A percentile compares a stretch with the other conserved stretches of the same genome.
These are phyloP conservation scores for Manihot esculenta DNA, from an alignment of 441 rosid genomes.

Conservation along the genomic window DNA sequence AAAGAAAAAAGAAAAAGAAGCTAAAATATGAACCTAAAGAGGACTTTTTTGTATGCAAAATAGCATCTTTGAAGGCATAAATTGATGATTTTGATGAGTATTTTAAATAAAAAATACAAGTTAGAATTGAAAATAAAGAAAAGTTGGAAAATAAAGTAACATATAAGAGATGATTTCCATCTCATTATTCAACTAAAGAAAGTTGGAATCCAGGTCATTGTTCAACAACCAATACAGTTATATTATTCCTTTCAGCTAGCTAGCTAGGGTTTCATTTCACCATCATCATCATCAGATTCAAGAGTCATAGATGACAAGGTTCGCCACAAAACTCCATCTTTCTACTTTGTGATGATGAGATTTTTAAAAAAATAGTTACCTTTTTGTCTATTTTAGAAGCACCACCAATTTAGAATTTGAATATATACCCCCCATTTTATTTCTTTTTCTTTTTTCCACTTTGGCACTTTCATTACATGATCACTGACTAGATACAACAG, in stretches of 20 bases:
- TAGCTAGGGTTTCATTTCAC: constrained; percentile 22
- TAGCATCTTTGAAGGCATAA: constrained; percentile 8
- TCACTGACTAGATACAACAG: constrained; percentile 27
- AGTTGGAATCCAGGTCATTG: constrained; percentile 64
- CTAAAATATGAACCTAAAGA: background rate
- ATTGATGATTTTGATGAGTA: background rate
- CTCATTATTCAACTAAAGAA: constrained; percentile 48
- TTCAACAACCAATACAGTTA: constrained; percentile 40
- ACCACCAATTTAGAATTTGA: constrained; percentile 69
- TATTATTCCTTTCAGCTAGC: no score
- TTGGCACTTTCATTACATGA: constrained; percentile 34
- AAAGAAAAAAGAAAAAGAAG: background rate
- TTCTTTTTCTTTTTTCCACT: constrained; percentile 33
- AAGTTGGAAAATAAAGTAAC: constrained; percentile 13
- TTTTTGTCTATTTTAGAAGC: constrained; percentile 36
- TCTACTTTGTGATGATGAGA: constrained; percentile 63
- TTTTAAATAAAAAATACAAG: background rate
- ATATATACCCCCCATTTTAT: constrained; percentile 59
- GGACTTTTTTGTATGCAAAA: background rate
- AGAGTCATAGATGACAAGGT: constrained; percentile 54
- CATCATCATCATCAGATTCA: constrained; percentile 37
- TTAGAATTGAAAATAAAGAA: constrained; percentile 10
- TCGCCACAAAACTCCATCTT: constrained; percentile 66
- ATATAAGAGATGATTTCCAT: constrained; percentile 38
- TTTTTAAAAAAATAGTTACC: constrained; percentile 38